phyloP scores from a whole-genome alignment of 441 rosid genomes.

The Manihot esculenta region DNA sequence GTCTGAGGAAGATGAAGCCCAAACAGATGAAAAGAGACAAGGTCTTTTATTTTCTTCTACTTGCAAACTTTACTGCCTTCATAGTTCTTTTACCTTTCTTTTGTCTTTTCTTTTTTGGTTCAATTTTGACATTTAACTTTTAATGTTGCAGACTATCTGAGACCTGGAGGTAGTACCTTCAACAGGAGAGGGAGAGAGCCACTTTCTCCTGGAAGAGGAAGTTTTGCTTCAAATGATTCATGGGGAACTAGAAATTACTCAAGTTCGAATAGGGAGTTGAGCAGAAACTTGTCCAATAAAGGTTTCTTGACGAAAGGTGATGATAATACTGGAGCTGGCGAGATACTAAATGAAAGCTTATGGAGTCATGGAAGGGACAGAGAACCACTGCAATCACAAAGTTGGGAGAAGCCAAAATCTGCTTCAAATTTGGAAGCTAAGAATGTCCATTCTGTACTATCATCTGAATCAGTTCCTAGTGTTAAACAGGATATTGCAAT shows the following conservation, averaged over 20 bases:
- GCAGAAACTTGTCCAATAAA: conserved; percentile 62
- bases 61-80: conserved; percentile 4
- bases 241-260: conserved; percentile 62
- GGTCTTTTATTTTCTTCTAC: conserved; percentile 40
- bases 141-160: conserved; percentile 46
- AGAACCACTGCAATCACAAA: conserved; percentile 47
- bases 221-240: conserved; percentile 52
- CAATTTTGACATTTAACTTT: conserved; percentile 23
- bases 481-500: conserved; percentile 39
- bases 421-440: conserved; percentile 42
- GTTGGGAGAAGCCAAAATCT: conserved; percentile 58
- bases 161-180: conserved; percentile 59
- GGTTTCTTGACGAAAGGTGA: conserved; percentile 52
- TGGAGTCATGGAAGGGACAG: conserved; percentile 60
- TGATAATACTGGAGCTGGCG: conserved; percentile 52
- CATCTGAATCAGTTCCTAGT: conserved; percentile 42
- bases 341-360: conserved; percentile 44
- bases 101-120: conserved; percentile 9
- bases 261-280: conserved; percentile 51
- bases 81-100: conserved; percentile 1
- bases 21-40: conserved; percentile 60
- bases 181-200: conserved; percentile 77
- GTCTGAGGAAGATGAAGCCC: conserved; percentile 81
- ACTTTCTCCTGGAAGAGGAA: conserved; percentile 68
- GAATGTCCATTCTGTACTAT: conserved; percentile 33